Percentiles rank a stretch among this genome's conserved stretches.
Conservation (phyloP, 78 protist species). For the Thecamonas trahens region DNA sequence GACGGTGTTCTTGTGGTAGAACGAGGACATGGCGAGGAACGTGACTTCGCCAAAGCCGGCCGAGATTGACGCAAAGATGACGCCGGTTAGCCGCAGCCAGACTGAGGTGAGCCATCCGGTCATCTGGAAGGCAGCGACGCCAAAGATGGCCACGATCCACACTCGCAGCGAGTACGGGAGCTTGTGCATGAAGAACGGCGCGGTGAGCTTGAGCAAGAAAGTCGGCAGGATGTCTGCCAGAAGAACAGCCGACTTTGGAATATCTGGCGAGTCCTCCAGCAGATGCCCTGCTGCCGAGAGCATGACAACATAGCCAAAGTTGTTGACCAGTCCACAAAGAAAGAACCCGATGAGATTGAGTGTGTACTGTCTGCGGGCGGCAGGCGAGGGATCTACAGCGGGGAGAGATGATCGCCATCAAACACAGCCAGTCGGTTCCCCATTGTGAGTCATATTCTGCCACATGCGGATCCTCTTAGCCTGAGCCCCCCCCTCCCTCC, state of each 20-base stretch:
- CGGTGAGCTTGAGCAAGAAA: not conserved
- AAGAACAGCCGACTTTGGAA: not conserved
- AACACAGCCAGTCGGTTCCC: no score
- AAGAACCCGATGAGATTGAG: conserved; percentile 1
- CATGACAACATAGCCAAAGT: conserved; percentile 19
- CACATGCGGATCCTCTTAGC: no score
- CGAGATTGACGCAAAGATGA: conserved; percentile 1
- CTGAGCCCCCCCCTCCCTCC: no score
- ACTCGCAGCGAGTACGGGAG: not conserved
- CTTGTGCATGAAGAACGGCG: conserved; percentile 14
- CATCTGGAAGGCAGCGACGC: not conserved
- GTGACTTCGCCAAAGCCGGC: conserved; percentile 28
- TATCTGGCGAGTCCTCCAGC: not conserved
- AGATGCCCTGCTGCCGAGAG: conserved; percentile 12
- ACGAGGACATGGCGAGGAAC: conserved; percentile 13
- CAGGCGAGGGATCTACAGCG: no score
- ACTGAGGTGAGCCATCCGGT: not conserved
- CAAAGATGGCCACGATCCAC: not conserved
- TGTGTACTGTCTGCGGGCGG: not conserved
- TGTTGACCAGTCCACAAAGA: conserved; percentile 12
- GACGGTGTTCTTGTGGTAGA: conserved; percentile 5
- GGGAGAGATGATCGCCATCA: no score
- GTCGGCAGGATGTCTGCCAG: conserved; percentile 19
- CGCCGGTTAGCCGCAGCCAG: conserved; percentile 16
- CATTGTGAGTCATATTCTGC: no score